Evolutionary conservation across 2,329 filamentous ascomycete species (phyloP), one percentile per base, ranked within the genome.

Genomic region (Calonectria ilicicola): DNA sequence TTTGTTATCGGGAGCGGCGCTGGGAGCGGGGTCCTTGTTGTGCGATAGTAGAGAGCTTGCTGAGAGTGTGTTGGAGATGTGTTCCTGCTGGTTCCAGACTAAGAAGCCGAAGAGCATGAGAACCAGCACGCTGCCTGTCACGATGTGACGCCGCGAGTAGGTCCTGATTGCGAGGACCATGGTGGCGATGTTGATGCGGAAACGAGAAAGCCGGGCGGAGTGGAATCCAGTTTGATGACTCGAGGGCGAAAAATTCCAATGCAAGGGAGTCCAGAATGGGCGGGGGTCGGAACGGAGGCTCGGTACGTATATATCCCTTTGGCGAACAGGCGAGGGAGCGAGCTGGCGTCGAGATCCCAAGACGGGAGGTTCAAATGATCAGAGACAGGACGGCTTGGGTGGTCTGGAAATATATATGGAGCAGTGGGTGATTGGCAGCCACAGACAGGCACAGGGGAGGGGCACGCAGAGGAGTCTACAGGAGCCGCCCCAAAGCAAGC

Each of bases 81-180:
- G 60, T 2, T 65, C 69, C 32, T 68, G 56, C 49, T 67, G 65
- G 14, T 68, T 63, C 69, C 69, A 72, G 29, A 58, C 38, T 27
- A 72, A 32, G 19, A 68, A 12, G 47, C 58, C 65, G 38, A 72
- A 58, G 14, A 67, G 47, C 65, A 72, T 65, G 19, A 72, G 19
- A 12, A 67, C 47, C 19, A 53, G 14, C 58, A 72, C 65, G 47
- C 56, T 42, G 29, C 23, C 64, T 7, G 64, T 21, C 40, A 67
- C 58, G 29, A 68, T 49, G 58, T 65, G 47, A 35, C 49, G 65
- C 58, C 65, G 65, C 14, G 65, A 64, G 17, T 58, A 72, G 21
- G 62, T 21, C 23, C 68, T 65, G 5, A 66, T 32, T 19, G 44
- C n/a, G 23, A 40, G 51, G 7, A 27, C 49, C 69, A 72, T 72